Base-by-base conservation (phyloP, 1,284 basidiomycete genomes). In the Golubevia sp. region DNA sequence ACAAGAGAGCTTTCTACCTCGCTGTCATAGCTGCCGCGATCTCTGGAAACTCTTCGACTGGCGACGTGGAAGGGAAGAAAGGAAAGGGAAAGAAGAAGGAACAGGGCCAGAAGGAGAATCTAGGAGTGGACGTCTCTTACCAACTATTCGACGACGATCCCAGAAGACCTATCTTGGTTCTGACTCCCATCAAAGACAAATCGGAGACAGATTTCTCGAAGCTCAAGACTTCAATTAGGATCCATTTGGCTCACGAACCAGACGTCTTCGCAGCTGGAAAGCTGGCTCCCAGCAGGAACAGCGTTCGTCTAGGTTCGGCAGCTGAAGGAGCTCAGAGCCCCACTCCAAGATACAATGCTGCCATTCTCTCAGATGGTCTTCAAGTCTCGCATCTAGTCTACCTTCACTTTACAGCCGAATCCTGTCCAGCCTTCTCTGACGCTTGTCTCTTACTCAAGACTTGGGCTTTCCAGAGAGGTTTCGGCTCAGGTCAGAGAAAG, bases 401-500 rank as follows among this genome's bases (percentile, higher is more conserved):
- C 25, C 86, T 90, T 8, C 90, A 96, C 82, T 82, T 86, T 0
- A 84, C 92, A 18, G 87, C 90, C 54, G 86, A 90, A 66, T 84
- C 87, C 13, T 86, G 88, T 3, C 87, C 90, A 0, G 88, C 89
- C 0, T 93, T 92, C 77, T 84, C 85, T 1, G 91, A 95, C 64
- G 93, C 92, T 5, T 85, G 93, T 20, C 86, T 91, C 0, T 86
- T 97, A 8, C 88, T 97, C 60, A 88, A 93, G 21, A 88, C 96
- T 20, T 97, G 95, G 96, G 92, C 92, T 1, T 90, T 91, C 60
- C 92, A 95, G 79, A 88, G 94, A 21, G 93, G 93, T 0, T 92
- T 92, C 69, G 64, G 88, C 26, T 67, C 72, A 2, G 78, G 75
- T 49, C n/a, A 27, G 26, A 62, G 70, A 72, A 84, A 48, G 79